phyloP scores from a whole-genome alignment of 2,329 filamentous ascomycete species.

The Pestalotiopsis sp. region DNA sequence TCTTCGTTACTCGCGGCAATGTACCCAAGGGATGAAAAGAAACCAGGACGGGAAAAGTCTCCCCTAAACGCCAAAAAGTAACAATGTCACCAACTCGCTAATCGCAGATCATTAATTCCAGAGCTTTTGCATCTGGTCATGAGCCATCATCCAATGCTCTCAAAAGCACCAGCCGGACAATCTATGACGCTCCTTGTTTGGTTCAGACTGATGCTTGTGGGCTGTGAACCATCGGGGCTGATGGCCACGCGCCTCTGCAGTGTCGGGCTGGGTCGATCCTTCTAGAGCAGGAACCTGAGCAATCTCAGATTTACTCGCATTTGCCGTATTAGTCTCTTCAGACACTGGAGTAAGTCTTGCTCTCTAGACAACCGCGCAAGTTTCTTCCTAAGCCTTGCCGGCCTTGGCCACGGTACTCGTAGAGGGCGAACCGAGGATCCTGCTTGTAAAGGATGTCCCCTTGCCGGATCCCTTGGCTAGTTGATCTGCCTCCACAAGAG shows the following conservation, averaged over 20 bases:
- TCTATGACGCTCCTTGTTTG: not conserved
- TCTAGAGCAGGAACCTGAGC: no score
- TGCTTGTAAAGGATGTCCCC: constrained; percentile 3
- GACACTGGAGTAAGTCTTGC: not conserved
- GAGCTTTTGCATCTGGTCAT: not conserved
- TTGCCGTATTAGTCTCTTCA: not conserved
- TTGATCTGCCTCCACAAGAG: constrained; percentile 26
- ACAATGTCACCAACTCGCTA: not conserved
- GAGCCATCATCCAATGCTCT: not conserved
- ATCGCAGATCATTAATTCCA: not conserved
- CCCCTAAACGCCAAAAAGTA: not conserved
- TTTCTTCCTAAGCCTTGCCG: constrained; percentile 2
- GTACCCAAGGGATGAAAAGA: not conserved
- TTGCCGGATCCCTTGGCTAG: not conserved
- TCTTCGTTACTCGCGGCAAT: not conserved
- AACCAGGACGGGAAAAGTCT: not conserved
- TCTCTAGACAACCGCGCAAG: constrained; percentile 5
- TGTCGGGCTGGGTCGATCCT: not conserved
- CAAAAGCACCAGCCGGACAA: not conserved
- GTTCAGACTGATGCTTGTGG: not conserved
- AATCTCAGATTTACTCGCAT: not conserved
- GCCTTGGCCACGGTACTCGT: not conserved
- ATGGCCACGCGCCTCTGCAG: not conserved
- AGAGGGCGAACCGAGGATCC: not conserved
- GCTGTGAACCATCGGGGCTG: not conserved